Percentiles rank a stretch among this genome's conserved stretches.
Conservation (phyloP, 2,329 filamentous ascomycete genomes). For the Colletotrichum australisinense region DNA sequence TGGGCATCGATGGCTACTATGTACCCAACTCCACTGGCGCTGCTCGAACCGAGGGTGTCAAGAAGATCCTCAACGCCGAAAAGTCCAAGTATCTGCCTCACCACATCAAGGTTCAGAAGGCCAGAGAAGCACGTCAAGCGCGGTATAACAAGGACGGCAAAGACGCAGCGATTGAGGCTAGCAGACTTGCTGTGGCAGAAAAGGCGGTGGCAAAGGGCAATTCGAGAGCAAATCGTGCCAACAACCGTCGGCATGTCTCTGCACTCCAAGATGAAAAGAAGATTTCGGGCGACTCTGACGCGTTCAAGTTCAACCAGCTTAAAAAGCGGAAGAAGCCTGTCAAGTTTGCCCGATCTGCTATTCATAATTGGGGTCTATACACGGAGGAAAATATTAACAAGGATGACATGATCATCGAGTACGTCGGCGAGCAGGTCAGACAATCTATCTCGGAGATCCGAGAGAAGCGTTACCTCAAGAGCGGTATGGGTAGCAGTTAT, state of each 20-base stretch:
- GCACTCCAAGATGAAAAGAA: constrained; percentile 97
- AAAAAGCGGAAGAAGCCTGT: constrained; percentile 99
- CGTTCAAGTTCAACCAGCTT: constrained; percentile 97
- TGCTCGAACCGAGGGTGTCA: constrained; percentile 91
- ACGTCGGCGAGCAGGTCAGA: constrained; percentile 96
- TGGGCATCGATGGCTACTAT: constrained; percentile 75
- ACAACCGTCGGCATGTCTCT: constrained; percentile 93
- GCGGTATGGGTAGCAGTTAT: constrained; percentile 96
- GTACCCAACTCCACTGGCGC: constrained; percentile 87
- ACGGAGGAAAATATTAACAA: constrained; percentile 97
- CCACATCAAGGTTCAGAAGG: constrained; percentile 94
- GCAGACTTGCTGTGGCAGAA: constrained; percentile 77
- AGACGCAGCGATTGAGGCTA: constrained; percentile 77
- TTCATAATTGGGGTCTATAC: constrained; percentile 98
- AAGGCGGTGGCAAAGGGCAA: constrained; percentile 88
- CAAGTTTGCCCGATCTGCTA: constrained; percentile 96
- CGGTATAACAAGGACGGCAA: constrained; percentile 74
- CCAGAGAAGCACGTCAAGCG: constrained; percentile 91
- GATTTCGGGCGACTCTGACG: constrained; percentile 86
- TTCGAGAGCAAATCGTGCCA: constrained; percentile 92
- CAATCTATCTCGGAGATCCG: constrained; percentile 98
- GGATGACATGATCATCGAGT: constrained; percentile 99
- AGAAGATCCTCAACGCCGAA: constrained; percentile 96
- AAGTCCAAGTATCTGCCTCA: constrained; percentile 99
- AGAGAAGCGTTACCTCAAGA: constrained; percentile 91